These are phyloP conservation scores for Moricandia arvensis DNA, from an alignment of 345 rosid genomes.

Conservation along the genomic window DNA sequence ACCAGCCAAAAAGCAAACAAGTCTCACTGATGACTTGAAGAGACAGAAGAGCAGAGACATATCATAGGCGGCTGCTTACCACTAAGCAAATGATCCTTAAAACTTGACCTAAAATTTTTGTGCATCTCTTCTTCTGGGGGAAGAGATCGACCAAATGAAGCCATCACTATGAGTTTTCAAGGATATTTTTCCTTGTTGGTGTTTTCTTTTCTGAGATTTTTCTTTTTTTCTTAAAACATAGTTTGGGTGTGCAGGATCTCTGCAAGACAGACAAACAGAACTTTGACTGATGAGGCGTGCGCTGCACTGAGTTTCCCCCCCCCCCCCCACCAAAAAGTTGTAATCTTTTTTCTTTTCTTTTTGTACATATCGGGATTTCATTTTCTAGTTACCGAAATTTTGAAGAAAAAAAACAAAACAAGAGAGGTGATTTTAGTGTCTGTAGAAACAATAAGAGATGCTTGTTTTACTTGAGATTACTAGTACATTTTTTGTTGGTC, in stretches of 20 bases:
- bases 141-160: conserved; percentile 26
- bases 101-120: conserved; percentile 16
- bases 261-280: conserved; percentile 20
- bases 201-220: conserved; percentile 11
- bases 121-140: conserved; percentile 1
- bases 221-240: not conserved
- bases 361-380: conserved; percentile 25
- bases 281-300: conserved; percentile 37
- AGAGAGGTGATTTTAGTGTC: conserved; percentile 17
- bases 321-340: conserved; percentile 16
- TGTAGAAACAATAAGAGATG: conserved; percentile 52
- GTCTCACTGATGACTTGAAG: conserved; percentile 21
- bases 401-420: not conserved
- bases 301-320: conserved; percentile 30
- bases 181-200: conserved; percentile 25
- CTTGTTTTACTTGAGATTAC: conserved; percentile 16
- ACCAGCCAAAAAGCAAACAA: conserved; percentile 39
- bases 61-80: not conserved
- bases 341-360: not conserved
- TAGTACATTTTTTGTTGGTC: not conserved
- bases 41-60: not conserved
- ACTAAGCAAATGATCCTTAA: conserved; percentile 27
- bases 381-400: conserved; percentile 18
- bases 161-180: conserved; percentile 21
- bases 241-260: conserved; percentile 26